Base-by-base conservation (phyloP, 2,329 filamentous ascomycete species). In the Aspergillus tubingensis region DNA sequence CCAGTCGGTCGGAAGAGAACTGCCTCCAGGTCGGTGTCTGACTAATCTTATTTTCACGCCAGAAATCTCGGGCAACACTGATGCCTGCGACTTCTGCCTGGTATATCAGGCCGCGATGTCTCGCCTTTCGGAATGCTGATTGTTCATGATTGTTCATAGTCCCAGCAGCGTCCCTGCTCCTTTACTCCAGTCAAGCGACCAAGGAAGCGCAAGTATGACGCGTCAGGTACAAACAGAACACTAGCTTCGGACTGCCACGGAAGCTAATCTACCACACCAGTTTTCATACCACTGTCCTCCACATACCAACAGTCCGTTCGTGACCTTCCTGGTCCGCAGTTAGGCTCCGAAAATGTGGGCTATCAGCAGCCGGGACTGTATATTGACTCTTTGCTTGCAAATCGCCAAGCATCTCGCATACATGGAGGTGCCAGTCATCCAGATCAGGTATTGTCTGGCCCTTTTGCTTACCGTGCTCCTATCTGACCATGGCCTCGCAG, bases 381-480 rank as follows among this genome's bases (percentile, higher is more conserved):
- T 30, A 60, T 60, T 6, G 58, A 60, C 27, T 53, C 54, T 47
- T 30, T 60, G 10, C 49, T 60, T 27, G 53, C 41, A 3, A 43
- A 60, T 36, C 58, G 54, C 10, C 39, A 48, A n/a, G 38, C 30
- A 1, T 53, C 48, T 17, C 38, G 36, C 13, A 48, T 32, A 23
- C 11, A 27, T 0, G 17, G 52, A 15, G 38, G 27, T 30, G 38
- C 52, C 25, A 41, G 36, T 21, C 36, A 54, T 54, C 38, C 52
- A 27, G 52, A 54, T n/a, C 52, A 54, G 52, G 52, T 44, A 21
- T 30, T n/a, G 23, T 54, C 15, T 21, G 15, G 32, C 32, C 11
- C 25, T 17, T n/a, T 8, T 19, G 23, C 23, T 7, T 5, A 10
- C 3, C 19, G 3, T 10, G 19, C 52, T 36, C 52, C 4, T 17